Conservation (phyloP, 306 rosid species). For the Erythrophleum fordii region DNA sequence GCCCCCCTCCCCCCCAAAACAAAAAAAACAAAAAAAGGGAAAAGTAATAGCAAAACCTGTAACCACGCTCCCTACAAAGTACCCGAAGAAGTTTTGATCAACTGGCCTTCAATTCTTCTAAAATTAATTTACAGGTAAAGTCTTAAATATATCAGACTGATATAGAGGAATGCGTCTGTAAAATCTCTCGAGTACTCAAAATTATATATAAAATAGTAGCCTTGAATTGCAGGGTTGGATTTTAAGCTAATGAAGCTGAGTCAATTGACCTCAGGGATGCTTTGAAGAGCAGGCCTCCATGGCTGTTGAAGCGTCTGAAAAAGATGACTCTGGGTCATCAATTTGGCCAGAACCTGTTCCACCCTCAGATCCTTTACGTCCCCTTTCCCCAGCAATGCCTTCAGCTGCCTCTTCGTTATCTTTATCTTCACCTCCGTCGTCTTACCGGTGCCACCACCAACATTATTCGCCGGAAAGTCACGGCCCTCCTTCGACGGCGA, state of each 20-base stretch:
- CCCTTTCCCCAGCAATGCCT: slow-evolving; percentile 56
- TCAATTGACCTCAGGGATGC: slow-evolving; percentile 64
- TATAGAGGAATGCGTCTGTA: too few species aligned
- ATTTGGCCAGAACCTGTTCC: slow-evolving; percentile 59
- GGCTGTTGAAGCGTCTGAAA: slow-evolving; percentile 47
- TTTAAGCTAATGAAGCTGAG: too few species aligned
- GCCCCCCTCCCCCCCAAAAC: too few species aligned
- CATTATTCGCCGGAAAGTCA: not conserved
- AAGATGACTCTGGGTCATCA: slow-evolving; percentile 42
- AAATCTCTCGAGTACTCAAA: too few species aligned
- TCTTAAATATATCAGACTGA: too few species aligned
- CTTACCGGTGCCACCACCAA: not conserved
- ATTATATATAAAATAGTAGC: too few species aligned
- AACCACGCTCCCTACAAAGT: not conserved
- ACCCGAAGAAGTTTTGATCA: too few species aligned
- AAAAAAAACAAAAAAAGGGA: too few species aligned
- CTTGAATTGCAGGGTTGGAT: too few species aligned
- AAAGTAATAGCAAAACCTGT: too few species aligned
- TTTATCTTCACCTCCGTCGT: slow-evolving; percentile 65
- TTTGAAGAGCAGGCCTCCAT: slow-evolving; percentile 79
- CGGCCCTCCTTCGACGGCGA: not conserved
- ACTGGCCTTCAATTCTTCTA: not conserved
- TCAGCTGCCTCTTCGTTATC: slow-evolving; percentile 77
- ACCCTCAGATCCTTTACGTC: slow-evolving; percentile 58
- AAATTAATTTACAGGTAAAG: too few species aligned